Evolutionary conservation across 805 yeast species (phyloP), one percentile per base, ranked within the genome.

Genomic region (Candida verbasci): DNA sequence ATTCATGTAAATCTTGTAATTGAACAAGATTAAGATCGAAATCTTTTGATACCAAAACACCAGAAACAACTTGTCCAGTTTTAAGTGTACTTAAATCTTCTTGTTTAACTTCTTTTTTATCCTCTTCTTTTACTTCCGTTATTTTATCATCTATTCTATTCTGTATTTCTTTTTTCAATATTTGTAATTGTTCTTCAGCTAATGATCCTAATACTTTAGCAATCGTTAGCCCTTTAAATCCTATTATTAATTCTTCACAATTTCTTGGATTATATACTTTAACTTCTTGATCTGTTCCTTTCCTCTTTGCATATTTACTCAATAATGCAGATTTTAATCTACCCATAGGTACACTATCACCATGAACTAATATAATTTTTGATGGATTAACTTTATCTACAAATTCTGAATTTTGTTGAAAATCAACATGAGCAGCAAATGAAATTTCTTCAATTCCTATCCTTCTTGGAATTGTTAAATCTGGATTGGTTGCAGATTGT

Each of bases 351-450:
- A 86, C 88, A 2, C 93, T 80, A 53, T 93, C 99, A 9, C 99
- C 99, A 59, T 93, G 99, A 2, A 93, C 99, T 37, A 93, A 71
- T 40, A 91, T 87, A 42, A 93, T 85, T 37, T 84, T 80, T 41
- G 74, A 74, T 0, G 99, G 95, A 40, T 83, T 82, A 2, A 93
- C 86, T 41, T 80, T 68, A 47, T 89, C 96, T 41, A 93, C 93
- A 53, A 93, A 93, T 39, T 84, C 86, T 1, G 95, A 69, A 49
- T 93, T 93, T 53, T 93, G 96, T 50, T 85, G 87, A 59, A 83
- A 93, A 56, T 93, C 99, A 16, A 93, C 99, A 60, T 93, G 99
- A 0, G 99, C 99, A n/a, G 98, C 97, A 70, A 93, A 93, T 1
- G 97, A 89, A 3, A 93, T 82, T 58, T 93, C 99, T 46, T 91